These are phyloP conservation scores for Cladophialophora chaetospira DNA, from an alignment of 2,329 filamentous ascomycete species.

Conservation along the genomic window DNA sequence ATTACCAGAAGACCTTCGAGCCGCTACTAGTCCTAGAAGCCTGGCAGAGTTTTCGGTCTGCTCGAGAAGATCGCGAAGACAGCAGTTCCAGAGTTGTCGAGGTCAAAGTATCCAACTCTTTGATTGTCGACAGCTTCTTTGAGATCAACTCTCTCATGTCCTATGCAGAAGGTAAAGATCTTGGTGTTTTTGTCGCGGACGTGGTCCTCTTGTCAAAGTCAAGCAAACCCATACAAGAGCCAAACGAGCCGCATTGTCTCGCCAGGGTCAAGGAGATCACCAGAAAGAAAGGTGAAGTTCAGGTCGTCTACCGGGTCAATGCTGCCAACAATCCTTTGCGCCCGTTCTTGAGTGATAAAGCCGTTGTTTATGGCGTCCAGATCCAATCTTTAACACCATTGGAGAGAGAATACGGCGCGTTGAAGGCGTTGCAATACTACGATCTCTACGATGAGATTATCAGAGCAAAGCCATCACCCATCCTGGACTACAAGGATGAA, in stretches of 20 bases:
- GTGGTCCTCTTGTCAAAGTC: slow-evolving; percentile 82
- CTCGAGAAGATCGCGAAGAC: slow-evolving; percentile 73
- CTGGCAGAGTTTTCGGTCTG: slow-evolving; percentile 90
- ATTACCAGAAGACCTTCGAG: slow-evolving; percentile 88
- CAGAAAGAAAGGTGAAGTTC: slow-evolving; percentile 76
- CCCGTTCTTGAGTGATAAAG: slow-evolving; percentile 67
- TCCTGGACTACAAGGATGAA: slow-evolving; percentile 77
- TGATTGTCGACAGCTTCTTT: slow-evolving; percentile 88
- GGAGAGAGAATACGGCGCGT: slow-evolving; percentile 89
- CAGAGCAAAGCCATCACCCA: slow-evolving; percentile 83
- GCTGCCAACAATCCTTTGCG: slow-evolving; percentile 67
- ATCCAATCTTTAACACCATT: slow-evolving; percentile 92
- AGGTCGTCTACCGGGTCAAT: slow-evolving; percentile 78
- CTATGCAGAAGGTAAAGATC: slow-evolving; percentile 68
- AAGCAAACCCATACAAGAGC: slow-evolving; percentile 67
- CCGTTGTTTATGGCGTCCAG: slow-evolving; percentile 73
- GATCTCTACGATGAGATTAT: slow-evolving; percentile 93
- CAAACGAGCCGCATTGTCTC: slow-evolving; percentile 74
- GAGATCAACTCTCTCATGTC: slow-evolving; percentile 87
- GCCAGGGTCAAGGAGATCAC: slow-evolving; percentile 79
- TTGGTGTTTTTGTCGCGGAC: slow-evolving; percentile 78
- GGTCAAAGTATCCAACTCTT: slow-evolving; percentile 82
- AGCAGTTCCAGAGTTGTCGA: slow-evolving; percentile 77
- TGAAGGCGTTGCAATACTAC: slow-evolving; percentile 91
- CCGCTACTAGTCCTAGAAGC: slow-evolving; percentile 89